Percentiles rank a stretch among this genome's conserved stretches.
These are phyloP conservation scores for Alternaria burnsii DNA, from an alignment of 2,329 filamentous ascomycete genomes.

Conservation along the genomic window DNA sequence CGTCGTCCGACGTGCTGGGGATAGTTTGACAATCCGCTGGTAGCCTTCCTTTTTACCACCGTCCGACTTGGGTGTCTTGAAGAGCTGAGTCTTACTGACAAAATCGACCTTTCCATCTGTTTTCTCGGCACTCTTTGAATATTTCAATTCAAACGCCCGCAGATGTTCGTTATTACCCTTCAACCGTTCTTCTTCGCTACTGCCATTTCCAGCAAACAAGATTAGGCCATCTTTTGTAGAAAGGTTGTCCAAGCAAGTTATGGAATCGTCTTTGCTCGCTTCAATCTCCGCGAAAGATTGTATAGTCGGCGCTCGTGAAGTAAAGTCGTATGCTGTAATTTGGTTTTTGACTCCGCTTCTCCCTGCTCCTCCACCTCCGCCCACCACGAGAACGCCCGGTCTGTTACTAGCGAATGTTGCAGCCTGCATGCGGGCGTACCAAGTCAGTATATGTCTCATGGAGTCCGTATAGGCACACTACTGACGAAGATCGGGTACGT, in stretches of 20 bases:
- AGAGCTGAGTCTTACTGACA: constrained; percentile 62
- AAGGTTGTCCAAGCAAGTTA: constrained; percentile 80
- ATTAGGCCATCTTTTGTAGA: constrained; percentile 64
- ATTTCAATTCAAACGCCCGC: constrained; percentile 73
- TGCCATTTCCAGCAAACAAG: constrained; percentile 77
- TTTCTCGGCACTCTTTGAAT: constrained; percentile 54
- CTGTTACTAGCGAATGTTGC: constrained; percentile 83
- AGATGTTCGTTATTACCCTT: constrained; percentile 86
- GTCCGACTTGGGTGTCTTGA: constrained; percentile 52
- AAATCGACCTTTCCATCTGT: constrained; percentile 52
- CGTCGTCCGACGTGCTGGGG: constrained; percentile 60
- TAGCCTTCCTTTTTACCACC: constrained; percentile 64
- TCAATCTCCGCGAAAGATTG: constrained; percentile 74
- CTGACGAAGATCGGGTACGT: constrained; percentile 8
- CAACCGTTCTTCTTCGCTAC: constrained; percentile 73
- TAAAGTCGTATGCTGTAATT: constrained; percentile 76
- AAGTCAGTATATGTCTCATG: not conserved
- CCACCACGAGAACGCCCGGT: constrained; percentile 77
- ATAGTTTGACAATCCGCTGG: constrained; percentile 66
- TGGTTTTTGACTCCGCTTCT: constrained; percentile 78
- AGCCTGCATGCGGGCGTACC: constrained; percentile 38
- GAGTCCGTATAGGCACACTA: not conserved
- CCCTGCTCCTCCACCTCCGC: constrained; percentile 78
- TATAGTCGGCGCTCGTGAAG: constrained; percentile 67
- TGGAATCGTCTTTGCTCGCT: constrained; percentile 87